phyloP scores from a whole-genome alignment of 495 filamentous ascomycete genomes.

The Penicillium pulvis region DNA sequence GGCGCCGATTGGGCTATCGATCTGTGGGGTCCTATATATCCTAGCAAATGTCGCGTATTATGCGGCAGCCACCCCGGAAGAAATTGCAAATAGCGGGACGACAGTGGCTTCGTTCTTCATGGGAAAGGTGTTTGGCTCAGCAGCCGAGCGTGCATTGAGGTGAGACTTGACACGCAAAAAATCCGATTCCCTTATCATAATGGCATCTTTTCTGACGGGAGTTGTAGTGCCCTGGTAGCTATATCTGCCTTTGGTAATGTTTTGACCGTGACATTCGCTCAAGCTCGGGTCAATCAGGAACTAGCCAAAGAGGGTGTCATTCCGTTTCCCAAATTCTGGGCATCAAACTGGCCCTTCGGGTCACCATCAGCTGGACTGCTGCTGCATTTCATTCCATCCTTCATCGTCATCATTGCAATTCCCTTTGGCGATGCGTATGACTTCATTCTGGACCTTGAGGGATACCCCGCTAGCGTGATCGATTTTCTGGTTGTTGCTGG shows the following conservation, averaged over 20 bases:
- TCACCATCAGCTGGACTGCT: constrained; percentile 64
- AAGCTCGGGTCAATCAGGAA: constrained; percentile 67
- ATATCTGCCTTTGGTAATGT: constrained; percentile 68
- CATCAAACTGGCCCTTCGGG: constrained; percentile 63
- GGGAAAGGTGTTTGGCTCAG: constrained; percentile 58
- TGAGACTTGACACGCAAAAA: background rate
- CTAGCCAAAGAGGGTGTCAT: constrained; percentile 66
- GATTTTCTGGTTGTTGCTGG: constrained; percentile 59
- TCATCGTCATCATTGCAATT: constrained; percentile 62
- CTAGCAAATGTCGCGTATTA: constrained; percentile 71
- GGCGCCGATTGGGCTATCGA: constrained; percentile 57
- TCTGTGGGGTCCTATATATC: constrained; percentile 60
- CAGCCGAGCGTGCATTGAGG: constrained; percentile 28
- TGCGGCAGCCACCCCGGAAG: constrained; percentile 61
- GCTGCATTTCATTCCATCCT: constrained; percentile 63
- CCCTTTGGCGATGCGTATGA: constrained; percentile 64
- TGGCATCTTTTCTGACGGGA: background rate
- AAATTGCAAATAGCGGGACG: constrained; percentile 62
- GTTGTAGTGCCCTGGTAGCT: constrained; percentile 52
- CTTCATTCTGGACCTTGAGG: constrained; percentile 69
- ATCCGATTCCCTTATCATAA: no score
- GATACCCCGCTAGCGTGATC: constrained; percentile 63
- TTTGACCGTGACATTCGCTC: constrained; percentile 68
- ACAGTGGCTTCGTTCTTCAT: constrained; percentile 69
- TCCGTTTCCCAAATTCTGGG: constrained; percentile 60